Conservation (phyloP, 345 rosid genomes). For the Populus davidiana region DNA sequence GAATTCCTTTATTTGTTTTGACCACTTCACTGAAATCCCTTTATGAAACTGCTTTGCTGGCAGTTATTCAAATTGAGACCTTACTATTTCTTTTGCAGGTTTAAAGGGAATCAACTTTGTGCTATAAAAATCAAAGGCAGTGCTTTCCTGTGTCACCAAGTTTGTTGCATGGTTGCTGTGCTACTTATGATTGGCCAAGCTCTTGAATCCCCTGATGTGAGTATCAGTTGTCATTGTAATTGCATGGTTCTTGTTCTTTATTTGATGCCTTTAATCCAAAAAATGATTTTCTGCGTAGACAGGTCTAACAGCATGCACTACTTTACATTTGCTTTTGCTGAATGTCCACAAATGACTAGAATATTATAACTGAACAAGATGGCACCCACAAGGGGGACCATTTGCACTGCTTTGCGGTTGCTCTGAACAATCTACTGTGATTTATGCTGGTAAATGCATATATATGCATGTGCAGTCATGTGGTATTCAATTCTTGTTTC, state of each 20-base stretch:
- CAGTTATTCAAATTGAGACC: neutral
- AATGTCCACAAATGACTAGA: neutral
- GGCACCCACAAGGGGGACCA: neutral
- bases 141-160: slow-evolving; percentile 95
- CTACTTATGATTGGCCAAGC: slow-evolving; percentile 92
- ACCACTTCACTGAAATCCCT: neutral
- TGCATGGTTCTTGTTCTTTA: slow-evolving; percentile 12
- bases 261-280: neutral
- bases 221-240: slow-evolving; percentile 25
- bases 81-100: slow-evolving; percentile 40
- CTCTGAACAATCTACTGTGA: neutral
- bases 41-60: neutral
- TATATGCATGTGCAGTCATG: neutral
- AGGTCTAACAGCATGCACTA: neutral
- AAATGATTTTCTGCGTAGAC: neutral
- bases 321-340: neutral
- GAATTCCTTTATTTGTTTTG: neutral
- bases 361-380: neutral
- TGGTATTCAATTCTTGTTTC: neutral
- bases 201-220: slow-evolving; percentile 70
- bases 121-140: slow-evolving; percentile 72
- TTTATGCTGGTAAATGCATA: neutral
- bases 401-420: too few relatives aligned
- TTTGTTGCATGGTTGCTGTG: slow-evolving; percentile 88
- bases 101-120: slow-evolving; percentile 60